Evolutionary conservation across 2,329 filamentous ascomycete species (phyloP).

Genomic region (Balansia obtecta): DNA sequence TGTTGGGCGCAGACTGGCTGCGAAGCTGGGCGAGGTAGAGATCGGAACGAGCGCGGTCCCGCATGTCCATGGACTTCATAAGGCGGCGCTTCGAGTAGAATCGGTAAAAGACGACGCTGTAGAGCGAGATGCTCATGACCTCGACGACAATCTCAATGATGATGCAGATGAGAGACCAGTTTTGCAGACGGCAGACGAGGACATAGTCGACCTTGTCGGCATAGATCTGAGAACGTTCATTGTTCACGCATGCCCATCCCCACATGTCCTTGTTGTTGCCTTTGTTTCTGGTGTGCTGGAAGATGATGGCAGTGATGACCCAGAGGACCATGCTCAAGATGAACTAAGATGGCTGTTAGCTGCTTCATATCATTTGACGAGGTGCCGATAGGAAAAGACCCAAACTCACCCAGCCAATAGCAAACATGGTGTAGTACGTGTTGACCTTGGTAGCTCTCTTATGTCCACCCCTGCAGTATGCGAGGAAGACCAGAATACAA

Average conservation of each 20-base stretch:
- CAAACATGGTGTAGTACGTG: slow-evolving; percentile 91
- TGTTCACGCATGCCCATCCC: slow-evolving; percentile 96
- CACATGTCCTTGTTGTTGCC: slow-evolving; percentile 75
- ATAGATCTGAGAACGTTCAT: slow-evolving; percentile 68
- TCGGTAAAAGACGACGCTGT: slow-evolving; percentile 91
- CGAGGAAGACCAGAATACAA: slow-evolving; percentile 68
- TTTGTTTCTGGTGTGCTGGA: slow-evolving; percentile 66
- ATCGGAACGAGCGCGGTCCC: slow-evolving; percentile 87
- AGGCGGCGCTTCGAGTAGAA: slow-evolving; percentile 95
- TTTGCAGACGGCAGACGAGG: slow-evolving; percentile 81
- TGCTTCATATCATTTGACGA: no score
- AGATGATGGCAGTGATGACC: slow-evolving; percentile 71
- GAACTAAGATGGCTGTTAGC: slow-evolving; percentile 35
- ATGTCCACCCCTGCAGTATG: slow-evolving; percentile 84
- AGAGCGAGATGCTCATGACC: slow-evolving; percentile 80
- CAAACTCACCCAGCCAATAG: slow-evolving; percentile 56
- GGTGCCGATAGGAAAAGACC: no score
- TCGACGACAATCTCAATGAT: slow-evolving; percentile 95
- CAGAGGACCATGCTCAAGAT: slow-evolving; percentile 88
- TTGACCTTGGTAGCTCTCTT: slow-evolving; percentile 80
- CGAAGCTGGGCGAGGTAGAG: slow-evolving; percentile 83
- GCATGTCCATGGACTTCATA: slow-evolving; percentile 90
- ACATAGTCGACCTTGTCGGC: slow-evolving; percentile 72
- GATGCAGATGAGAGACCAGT: slow-evolving; percentile 92
- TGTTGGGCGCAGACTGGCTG: slow-evolving; percentile 85